Evolutionary conservation across 306 rosid genomes (phyloP).

Genomic region (Astragalus glycyphyllos): DNA sequence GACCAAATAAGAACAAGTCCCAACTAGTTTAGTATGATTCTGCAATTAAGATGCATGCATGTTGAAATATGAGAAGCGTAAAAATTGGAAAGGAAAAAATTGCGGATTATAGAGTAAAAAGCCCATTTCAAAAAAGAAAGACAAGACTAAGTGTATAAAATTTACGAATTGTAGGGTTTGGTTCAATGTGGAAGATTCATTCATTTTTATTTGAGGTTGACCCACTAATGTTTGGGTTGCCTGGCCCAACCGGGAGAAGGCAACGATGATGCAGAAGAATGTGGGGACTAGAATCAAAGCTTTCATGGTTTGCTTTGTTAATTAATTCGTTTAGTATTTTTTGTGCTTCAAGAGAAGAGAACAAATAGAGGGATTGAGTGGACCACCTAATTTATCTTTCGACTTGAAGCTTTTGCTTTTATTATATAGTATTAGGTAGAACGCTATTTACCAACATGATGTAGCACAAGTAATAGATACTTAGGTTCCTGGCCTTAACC

Average conservation of each 20-base stretch:
- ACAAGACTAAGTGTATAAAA: background rate
- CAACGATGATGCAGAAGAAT: background rate
- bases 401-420: no score
- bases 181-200: conserved; percentile 49
- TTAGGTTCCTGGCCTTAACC: no score
- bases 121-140: background rate
- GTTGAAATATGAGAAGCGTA: no score
- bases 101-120: no score
- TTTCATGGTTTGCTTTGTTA: conserved; percentile 19
- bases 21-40: conserved; percentile 40
- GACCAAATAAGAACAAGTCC: conserved; percentile 64
- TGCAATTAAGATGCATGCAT: background rate
- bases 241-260: conserved; percentile 32
- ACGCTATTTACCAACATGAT: no score
- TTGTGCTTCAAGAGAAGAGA: no score
- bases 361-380: no score
- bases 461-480: no score
- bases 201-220: conserved; percentile 46
- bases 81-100: no score
- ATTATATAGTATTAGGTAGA: no score
- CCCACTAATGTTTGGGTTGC: conserved; percentile 39
- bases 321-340: no score
- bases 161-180: conserved; percentile 41
- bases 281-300: background rate
- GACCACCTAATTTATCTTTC: no score